Conservation (phyloP, 2,329 filamentous ascomycete species). For the Pezicula neosporulosa region DNA sequence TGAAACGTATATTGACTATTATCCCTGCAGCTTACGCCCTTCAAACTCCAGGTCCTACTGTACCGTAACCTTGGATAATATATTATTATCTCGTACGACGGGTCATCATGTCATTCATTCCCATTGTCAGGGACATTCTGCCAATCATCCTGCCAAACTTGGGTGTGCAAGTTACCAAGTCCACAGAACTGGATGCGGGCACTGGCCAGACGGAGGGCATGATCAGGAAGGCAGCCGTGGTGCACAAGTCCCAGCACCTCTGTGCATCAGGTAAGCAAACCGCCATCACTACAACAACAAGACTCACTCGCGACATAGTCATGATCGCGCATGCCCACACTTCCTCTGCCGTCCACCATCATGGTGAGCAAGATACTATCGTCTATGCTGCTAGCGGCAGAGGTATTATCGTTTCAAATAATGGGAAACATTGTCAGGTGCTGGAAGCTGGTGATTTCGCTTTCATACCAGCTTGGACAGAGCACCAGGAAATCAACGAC, state of each 20-base stretch:
- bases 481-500: slow-evolving; percentile 69
- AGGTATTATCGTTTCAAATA: slow-evolving; percentile 56
- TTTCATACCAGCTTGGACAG: slow-evolving; percentile 64
- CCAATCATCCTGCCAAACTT: slow-evolving; percentile 55
- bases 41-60: too few relatives aligned
- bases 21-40: too few relatives aligned
- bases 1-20: too few relatives aligned
- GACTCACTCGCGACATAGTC: slow-evolving; percentile 35
- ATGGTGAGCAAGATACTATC: slow-evolving; percentile 66
- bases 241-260: slow-evolving; percentile 60
- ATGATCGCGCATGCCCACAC: slow-evolving; percentile 62
- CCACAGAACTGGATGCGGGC: slow-evolving; percentile 38
- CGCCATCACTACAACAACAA: background rate
- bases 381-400: slow-evolving; percentile 62
- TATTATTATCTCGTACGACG: background rate
- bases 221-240: slow-evolving; percentile 55
- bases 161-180: slow-evolving; percentile 51
- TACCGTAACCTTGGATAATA: too few relatives aligned
- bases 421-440: slow-evolving; percentile 51
- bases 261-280: slow-evolving; percentile 57
- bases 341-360: slow-evolving; percentile 62
- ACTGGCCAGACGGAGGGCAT: slow-evolving; percentile 45
- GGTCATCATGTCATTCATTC: slow-evolving; percentile 53
- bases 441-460: slow-evolving; percentile 65
- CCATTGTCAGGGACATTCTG: slow-evolving; percentile 53